Evolutionary conservation across 345 rosid genomes (phyloP), one percentile per base, ranked within the genome.

Genomic region (Populus davidiana): DNA sequence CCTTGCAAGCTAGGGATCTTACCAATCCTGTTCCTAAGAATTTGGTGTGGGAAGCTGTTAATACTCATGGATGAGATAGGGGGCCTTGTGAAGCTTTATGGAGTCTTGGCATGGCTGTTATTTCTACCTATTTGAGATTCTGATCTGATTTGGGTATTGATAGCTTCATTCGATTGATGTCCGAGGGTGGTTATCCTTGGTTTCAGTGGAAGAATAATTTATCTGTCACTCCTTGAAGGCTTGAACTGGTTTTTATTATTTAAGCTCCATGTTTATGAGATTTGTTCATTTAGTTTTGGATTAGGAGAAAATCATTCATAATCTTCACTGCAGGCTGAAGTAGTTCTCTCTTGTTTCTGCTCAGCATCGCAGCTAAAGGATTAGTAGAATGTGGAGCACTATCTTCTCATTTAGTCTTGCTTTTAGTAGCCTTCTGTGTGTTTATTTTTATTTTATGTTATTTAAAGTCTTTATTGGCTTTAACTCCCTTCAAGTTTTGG

Each of bases 41-140:
- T 72, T 76, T 89, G 68, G 89, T 89, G 50, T 89, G 89, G 91
- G 91, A 89, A 81, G 90, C 91, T 68, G 81, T 85, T 43, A 88
- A 88, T 67, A 88, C 86, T 44, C 87, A 84, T 83, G 89, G 91
- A 33, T 88, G 82, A 85, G 67, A 72, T 2, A 59, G 64, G 56
- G 76, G 43, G 38, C 23, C 27, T 5, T 62, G 31, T 47, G 64
- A 67, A 69, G 81, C 79, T 77, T 62, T 65, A 69, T 8, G 36
- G 75, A 71, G 68, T 68, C 39, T 36, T 21, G 78, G 21, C 6
- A 10, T 73, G 67, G 71, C 63, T n/a, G 79, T 76, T 78, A 72
- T 80, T 72, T 70, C 16, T 72, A 33, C 74, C 76, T 65, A 18
- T n/a, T 69, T 8, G 52, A 23, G 70, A 64, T 68, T 44, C 64